Base-by-base conservation (phyloP, 768 basidiomycete genomes). In the Lactarius trivialis region DNA sequence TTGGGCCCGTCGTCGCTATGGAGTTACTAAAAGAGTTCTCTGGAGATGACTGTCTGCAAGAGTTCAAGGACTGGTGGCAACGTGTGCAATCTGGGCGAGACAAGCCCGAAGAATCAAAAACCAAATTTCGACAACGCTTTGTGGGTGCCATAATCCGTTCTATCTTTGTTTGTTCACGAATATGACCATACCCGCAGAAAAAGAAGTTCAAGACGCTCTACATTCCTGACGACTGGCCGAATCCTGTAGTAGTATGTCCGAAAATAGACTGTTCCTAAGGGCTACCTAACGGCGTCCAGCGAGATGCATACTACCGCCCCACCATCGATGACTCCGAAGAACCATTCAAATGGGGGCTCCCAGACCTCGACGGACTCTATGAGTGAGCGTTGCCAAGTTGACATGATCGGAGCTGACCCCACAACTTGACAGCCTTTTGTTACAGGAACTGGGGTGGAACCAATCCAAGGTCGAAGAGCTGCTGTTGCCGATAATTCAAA, bases 1-100 rank as follows among this genome's bases (percentile, higher is more conserved):
- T 98, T 7, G 97, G 97, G 1, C 96, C 95, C 1, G 97, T 99
- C 4, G 86, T 93, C 3, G 97, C 93, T 3, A 93, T 98, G 89
- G 97, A 98, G 71, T 77, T 98, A 19, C 74, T 98, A 69, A 89
- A 86, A 65, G 95, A 98, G 72, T 99, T 99, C 71, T 86, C 92
- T 0, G 95, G 92, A 0, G 78, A 85, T 54, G 82, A 89, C 68
- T 91, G 93, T 4, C 76, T 98, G 62, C 84, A 87, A 63, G 82
- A 85, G 65, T 99, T 99, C 78, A 89, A 83, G 70, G 83, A 87
- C 50, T 99, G 97, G 97, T 99, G 97, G 97, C 73, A 76, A 56
- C 91, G 83, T 70, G 94, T 99, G 15, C 96, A 99, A 70, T 85
- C 80, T 54, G 97, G 97, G 5, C 85, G 85, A 71, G 97, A 99